phyloP scores from a whole-genome alignment of 2,329 filamentous ascomycete species.

The Zalaria sp. region DNA sequence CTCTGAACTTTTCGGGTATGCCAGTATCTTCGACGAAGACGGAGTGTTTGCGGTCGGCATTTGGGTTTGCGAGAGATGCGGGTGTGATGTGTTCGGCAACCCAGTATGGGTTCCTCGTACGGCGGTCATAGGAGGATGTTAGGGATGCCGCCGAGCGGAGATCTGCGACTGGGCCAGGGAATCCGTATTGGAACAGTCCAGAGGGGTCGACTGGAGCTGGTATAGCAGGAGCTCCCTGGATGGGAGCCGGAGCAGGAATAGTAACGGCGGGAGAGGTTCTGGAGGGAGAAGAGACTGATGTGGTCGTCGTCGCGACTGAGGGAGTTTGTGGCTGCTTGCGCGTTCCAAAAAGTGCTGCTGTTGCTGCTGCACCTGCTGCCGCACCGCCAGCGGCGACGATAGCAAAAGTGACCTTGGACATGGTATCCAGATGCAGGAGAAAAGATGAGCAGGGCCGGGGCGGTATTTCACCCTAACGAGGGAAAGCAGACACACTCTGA shows the following conservation, averaged over 20 bases:
- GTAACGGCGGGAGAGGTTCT: constrained; percentile 11
- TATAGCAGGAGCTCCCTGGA: constrained; percentile 10
- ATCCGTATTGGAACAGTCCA: constrained; percentile 47
- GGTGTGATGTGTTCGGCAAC: constrained; percentile 89
- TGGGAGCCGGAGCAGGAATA: constrained; percentile 12
- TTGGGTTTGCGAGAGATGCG: constrained; percentile 57
- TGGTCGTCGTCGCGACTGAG: constrained; percentile 18
- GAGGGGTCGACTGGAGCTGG: constrained; percentile 30
- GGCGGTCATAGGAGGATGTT: constrained; percentile 79
- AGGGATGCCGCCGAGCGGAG: constrained; percentile 63
- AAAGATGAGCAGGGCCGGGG: no score
- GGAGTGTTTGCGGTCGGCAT: constrained; percentile 74
- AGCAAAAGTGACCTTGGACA: constrained; percentile 37
- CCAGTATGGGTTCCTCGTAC: constrained; percentile 85
- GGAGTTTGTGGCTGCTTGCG: constrained; percentile 11
- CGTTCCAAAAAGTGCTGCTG: constrained; percentile 29
- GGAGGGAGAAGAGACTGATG: constrained; percentile 15
- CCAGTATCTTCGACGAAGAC: constrained; percentile 66
- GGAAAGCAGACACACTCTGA: no score
- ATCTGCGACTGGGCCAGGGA: constrained; percentile 81
- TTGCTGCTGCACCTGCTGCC: constrained; percentile 33
- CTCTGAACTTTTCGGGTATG: constrained; percentile 78
- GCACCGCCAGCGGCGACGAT: constrained; percentile 34
- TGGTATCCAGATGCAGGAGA: constrained; percentile 9
- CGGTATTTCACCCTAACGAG: no score